These are phyloP conservation scores for Trichosanthes cucumerina DNA, from an alignment of 306 rosid species.

Conservation along the genomic window DNA sequence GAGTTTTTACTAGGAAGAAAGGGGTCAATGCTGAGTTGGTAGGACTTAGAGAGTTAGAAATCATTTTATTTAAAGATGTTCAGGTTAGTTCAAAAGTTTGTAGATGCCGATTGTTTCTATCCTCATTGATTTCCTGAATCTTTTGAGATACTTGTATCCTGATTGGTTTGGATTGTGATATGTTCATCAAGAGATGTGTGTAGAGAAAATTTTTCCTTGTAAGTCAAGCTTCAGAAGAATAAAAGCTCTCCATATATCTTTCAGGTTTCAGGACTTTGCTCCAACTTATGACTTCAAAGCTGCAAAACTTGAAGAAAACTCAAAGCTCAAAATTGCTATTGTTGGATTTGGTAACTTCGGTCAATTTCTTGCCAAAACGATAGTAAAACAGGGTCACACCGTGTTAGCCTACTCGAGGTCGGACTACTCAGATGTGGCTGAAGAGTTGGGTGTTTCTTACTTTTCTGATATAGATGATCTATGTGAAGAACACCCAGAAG, in stretches of 20 bases:
- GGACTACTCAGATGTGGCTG: conserved; percentile 56
- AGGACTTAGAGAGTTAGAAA: not conserved
- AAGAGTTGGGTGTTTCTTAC: conserved; percentile 45
- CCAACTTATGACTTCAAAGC: conserved; percentile 12
- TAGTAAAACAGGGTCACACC: conserved; percentile 56
- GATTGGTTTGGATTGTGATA: not conserved
- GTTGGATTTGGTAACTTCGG: conserved; percentile 90
- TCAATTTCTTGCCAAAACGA: conserved; percentile 71
- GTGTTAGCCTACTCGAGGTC: conserved; percentile 73
- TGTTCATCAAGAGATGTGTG: not conserved
- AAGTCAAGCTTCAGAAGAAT: conserved; percentile 1
- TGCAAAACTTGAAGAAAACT: conserved; percentile 20
- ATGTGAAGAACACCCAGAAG: conserved; percentile 91
- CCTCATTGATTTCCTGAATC: not conserved
- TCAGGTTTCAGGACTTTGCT: conserved; percentile 26
- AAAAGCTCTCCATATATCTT: not conserved
- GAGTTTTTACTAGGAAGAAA: not conserved
- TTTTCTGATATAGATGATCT: conserved; percentile 60
- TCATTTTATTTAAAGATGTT: not conserved
- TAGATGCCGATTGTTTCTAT: not conserved
- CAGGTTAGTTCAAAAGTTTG: not conserved
- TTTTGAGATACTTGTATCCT: not conserved
- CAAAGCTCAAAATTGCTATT: conserved; percentile 61
- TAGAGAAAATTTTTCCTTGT: not conserved
- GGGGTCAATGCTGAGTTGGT: not conserved